These are phyloP conservation scores for Drosera spatulata DNA, from an alignment of 179 eudicot species.

Conservation along the genomic window DNA sequence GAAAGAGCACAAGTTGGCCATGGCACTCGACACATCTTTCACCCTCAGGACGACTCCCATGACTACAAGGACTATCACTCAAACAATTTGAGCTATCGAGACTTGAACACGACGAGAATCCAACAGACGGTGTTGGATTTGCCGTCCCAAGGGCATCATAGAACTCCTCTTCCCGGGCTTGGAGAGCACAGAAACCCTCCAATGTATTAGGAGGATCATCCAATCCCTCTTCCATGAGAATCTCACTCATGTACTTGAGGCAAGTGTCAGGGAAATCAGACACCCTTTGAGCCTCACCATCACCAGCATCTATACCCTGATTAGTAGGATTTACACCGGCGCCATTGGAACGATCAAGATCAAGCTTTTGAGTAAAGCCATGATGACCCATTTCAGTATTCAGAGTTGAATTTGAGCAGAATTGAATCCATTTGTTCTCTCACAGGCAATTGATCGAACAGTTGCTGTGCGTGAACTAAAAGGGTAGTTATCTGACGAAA, in stretches of 20 bases:
- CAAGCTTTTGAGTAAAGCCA: too few relatives aligned
- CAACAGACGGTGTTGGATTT: slow-evolving; percentile 1
- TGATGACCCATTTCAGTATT: slow-evolving; percentile 49
- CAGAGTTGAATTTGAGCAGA: slow-evolving; percentile 18
- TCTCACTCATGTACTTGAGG: too few relatives aligned
- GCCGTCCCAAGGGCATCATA: slow-evolving; percentile 32
- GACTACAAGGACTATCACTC: slow-evolving; percentile 4
- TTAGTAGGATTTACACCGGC: too few relatives aligned
- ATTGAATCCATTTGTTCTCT: too few relatives aligned
- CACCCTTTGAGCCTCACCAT: slow-evolving; percentile 15
- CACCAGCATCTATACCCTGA: background rate
- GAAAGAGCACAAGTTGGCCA: background rate
- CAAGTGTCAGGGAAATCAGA: slow-evolving; percentile 35
- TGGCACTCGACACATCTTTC: too few relatives aligned
- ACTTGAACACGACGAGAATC: background rate
- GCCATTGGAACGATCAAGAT: too few relatives aligned
- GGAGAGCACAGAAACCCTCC: slow-evolving; percentile 47
- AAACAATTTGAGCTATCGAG: slow-evolving; percentile 5
- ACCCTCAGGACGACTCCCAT: background rate
- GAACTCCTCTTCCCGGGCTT: slow-evolving; percentile 46
- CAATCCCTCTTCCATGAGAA: slow-evolving; percentile 14
- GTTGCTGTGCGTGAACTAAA: too few relatives aligned
- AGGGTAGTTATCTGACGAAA: too few relatives aligned
- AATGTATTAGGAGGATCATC: slow-evolving; percentile 22
- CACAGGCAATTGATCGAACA: too few relatives aligned